Base-by-base conservation (phyloP, 768 basidiomycete species). In the Lactifluus volemus region DNA sequence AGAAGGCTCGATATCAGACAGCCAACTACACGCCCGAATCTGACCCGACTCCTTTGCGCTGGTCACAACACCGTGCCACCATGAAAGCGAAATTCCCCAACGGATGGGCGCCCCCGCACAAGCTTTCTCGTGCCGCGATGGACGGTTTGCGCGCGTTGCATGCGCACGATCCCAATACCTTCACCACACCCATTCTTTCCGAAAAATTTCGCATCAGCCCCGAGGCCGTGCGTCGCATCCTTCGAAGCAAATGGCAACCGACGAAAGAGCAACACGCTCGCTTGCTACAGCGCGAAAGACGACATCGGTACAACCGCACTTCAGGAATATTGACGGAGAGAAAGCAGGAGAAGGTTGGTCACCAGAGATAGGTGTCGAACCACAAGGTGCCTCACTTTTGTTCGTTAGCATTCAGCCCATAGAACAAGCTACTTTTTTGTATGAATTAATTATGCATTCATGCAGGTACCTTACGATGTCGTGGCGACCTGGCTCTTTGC, bases 91-190 rank as follows among this genome's bases (percentile, higher is more conserved):
- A 65, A 41, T 76, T 76, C 59, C 75, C 75, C 17, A 65, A 71
- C 11, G 75, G 75, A 19, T 84, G 82, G 81, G 68, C 71, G 21
- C 83, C 83, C 1, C 79, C 79, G 29, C 79, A 78, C 65, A 79
- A 79, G 63, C 69, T 84, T 38, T 78, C 78, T 3, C 73, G 78
- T 39, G 75, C 79, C 12, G 80, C 80, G 4, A 83, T 84, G 81
- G 76, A 77, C 44, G 75, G 76, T 30, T 58, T 84, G 38, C 75
- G 77, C 12, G 67, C 71, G 12, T 68, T 83, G 49, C 77, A 81
- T 59, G 56, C 65, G 9, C 63, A 72, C 49, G 76, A 83, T 60
- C 79, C 81, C 0, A 71, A 68, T 7, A 70, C 59, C 44, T 81
- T 75, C 69, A 71, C 72, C 15, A 77, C 76, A 10, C 72, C 73